Conservation (phyloP, 495 filamentous ascomycete species). For the Xylaria palmicola region DNA sequence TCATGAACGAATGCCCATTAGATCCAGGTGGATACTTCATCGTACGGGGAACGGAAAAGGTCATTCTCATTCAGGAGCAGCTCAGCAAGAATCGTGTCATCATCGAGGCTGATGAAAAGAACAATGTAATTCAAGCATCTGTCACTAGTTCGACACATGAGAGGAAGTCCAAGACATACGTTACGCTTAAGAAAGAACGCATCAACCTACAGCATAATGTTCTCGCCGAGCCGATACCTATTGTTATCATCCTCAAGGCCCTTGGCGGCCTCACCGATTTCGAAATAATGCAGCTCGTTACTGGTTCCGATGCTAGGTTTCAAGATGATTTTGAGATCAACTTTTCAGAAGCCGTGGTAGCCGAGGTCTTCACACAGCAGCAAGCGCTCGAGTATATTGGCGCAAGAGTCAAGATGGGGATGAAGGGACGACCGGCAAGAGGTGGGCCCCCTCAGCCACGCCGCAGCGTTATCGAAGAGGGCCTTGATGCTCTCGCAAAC, state of each 20-base stretch:
- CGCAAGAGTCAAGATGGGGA: constrained; percentile 76
- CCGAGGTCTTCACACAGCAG: constrained; percentile 83
- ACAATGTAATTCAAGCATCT: constrained; percentile 88
- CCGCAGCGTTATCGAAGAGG: constrained; percentile 79
- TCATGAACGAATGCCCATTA: constrained; percentile 87
- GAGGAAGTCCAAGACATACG: constrained; percentile 95
- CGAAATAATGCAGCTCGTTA: constrained; percentile 86
- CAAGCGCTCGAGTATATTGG: constrained; percentile 94
- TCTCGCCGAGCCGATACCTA: constrained; percentile 85
- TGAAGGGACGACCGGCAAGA: constrained; percentile 49
- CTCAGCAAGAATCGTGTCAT: constrained; percentile 98
- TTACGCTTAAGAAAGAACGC: constrained; percentile 85
- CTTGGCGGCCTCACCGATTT: constrained; percentile 91
- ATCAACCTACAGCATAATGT: constrained; percentile 92
- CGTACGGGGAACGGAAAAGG: constrained; percentile 84
- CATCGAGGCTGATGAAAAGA: constrained; percentile 87
- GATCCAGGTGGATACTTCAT: constrained; percentile 98
- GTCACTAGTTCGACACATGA: constrained; percentile 98
- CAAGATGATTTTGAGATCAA: constrained; percentile 93
- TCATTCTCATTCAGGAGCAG: constrained; percentile 97
- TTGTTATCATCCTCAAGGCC: constrained; percentile 87
- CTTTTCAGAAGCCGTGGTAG: constrained; percentile 84
- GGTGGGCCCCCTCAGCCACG: constrained; percentile 37
- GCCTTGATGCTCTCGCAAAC: constrained; percentile 84
- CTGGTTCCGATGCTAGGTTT: constrained; percentile 78